Evolutionary conservation across 257 asterid species (phyloP).

Genomic region (Misopates orontium): DNA sequence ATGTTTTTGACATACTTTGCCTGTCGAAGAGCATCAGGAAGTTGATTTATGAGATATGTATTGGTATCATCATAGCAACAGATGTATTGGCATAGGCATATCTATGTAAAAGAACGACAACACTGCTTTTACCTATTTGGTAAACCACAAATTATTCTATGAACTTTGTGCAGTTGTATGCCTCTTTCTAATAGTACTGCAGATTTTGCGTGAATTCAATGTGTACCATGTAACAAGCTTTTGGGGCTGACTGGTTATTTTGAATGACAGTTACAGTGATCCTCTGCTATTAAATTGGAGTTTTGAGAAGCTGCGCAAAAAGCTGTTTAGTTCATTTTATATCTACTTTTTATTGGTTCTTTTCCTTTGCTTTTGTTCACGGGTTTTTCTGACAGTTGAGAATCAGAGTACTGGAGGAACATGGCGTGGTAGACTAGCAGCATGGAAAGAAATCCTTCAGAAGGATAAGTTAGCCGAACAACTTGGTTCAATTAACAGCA

Average conservation of each 20-base stretch:
- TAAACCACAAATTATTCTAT: too few species aligned
- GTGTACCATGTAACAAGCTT: neutral
- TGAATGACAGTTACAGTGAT: neutral
- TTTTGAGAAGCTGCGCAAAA: constrained; percentile 11
- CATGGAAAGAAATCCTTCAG: constrained; percentile 78
- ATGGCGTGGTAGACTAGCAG: constrained; percentile 84
- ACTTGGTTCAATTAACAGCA: constrained; percentile 58
- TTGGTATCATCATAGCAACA: neutral
- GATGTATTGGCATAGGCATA: constrained; percentile 5
- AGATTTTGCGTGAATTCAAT: constrained; percentile 11
- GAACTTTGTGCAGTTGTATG: neutral
- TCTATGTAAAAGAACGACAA: constrained; percentile 4
- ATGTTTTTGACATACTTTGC: neutral
- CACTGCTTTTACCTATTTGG: neutral
- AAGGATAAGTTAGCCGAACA: constrained; percentile 76
- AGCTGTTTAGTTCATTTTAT: constrained; percentile 19
- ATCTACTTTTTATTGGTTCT: constrained; percentile 7
- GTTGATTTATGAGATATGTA: neutral
- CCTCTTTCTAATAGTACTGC: neutral
- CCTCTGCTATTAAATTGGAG: constrained; percentile 4
- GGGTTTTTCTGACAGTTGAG: constrained; percentile 44
- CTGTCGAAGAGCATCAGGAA: neutral
- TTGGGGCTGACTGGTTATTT: neutral
- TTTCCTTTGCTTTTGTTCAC: constrained; percentile 22
- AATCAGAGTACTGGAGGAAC: constrained; percentile 59